Conservation (phyloP, 2,329 filamentous ascomycete species). For the Sporothrix protearum region DNA sequence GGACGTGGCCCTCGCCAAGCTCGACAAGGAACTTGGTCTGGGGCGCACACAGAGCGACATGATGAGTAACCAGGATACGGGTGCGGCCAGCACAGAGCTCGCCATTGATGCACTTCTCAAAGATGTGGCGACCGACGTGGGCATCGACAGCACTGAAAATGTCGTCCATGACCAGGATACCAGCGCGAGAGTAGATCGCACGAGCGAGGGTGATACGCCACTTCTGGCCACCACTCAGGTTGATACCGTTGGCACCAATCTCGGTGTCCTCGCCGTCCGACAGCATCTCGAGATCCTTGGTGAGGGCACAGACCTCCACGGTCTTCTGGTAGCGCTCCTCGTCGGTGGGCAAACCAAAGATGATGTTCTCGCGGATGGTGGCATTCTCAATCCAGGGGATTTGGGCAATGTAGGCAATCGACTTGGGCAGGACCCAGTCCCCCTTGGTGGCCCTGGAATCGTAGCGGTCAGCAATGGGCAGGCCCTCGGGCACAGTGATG, state of each 20-base stretch:
- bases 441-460: slow-evolving; percentile 59
- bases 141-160: slow-evolving; percentile 81
- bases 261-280: slow-evolving; percentile 74
- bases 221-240: slow-evolving; percentile 77
- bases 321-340: slow-evolving; percentile 67
- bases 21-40: slow-evolving; percentile 71
- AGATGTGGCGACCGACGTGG: slow-evolving; percentile 74
- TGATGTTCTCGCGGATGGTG: slow-evolving; percentile 71
- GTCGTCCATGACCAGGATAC: slow-evolving; percentile 75
- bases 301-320: slow-evolving; percentile 67
- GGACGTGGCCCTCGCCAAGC: slow-evolving; percentile 63
- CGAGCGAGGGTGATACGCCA: slow-evolving; percentile 78
- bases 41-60: slow-evolving; percentile 67
- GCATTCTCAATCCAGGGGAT: slow-evolving; percentile 85
- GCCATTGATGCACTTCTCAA: slow-evolving; percentile 70
- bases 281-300: slow-evolving; percentile 73
- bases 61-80: slow-evolving; percentile 75
- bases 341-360: slow-evolving; percentile 70
- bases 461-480: slow-evolving; percentile 51
- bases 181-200: slow-evolving; percentile 74
- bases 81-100: slow-evolving; percentile 67
- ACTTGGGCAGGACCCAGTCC: slow-evolving; percentile 67
- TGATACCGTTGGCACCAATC: slow-evolving; percentile 80
- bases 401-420: slow-evolving; percentile 72
- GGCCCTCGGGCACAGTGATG: slow-evolving; percentile 53